These are phyloP conservation scores for Rhizopus sp. DNA, from an alignment of 371 early-diverging fungal genomes.

Conservation along the genomic window DNA sequence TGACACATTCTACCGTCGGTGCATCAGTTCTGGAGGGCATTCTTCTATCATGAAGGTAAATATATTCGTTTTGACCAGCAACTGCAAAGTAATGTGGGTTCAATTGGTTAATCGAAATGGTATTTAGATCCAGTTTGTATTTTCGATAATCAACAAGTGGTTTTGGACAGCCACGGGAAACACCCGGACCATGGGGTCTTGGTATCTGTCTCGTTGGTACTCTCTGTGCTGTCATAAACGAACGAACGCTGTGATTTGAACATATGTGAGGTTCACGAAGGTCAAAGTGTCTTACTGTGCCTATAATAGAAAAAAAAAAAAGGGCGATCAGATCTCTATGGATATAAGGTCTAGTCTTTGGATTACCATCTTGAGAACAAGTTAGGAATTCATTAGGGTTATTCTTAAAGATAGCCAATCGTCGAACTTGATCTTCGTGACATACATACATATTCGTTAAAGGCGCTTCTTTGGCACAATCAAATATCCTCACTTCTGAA, in stretches of 20 bases:
- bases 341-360: too few relatives aligned
- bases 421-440: slow-evolving; percentile 60
- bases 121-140: slow-evolving; percentile 55
- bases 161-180: slow-evolving; percentile 30
- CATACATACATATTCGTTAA: slow-evolving; percentile 46
- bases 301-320: slow-evolving; percentile 17
- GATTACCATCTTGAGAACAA: slow-evolving; percentile 68
- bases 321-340: too few relatives aligned
- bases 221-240: slow-evolving; percentile 26
- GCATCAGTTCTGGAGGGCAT: slow-evolving; percentile 33
- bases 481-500: slow-evolving; percentile 66
- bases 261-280: slow-evolving; percentile 50
- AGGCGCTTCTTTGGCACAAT: slow-evolving; percentile 33
- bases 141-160: slow-evolving; percentile 56
- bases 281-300: slow-evolving; percentile 68
- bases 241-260: slow-evolving; percentile 27
- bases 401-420: slow-evolving; percentile 47
- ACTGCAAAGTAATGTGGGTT: slow-evolving; percentile 62
- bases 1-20: slow-evolving; percentile 30
- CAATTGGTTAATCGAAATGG: slow-evolving; percentile 50
- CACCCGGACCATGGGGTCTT: slow-evolving; percentile 15
- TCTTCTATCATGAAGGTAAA: slow-evolving; percentile 67
- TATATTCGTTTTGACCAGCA: slow-evolving; percentile 57
- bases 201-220: slow-evolving; percentile 25
- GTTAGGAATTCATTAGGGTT: slow-evolving; percentile 58